Conservation (phyloP, 169 alveolate species). For the Pseudocohnilembus persalinus region DNA sequence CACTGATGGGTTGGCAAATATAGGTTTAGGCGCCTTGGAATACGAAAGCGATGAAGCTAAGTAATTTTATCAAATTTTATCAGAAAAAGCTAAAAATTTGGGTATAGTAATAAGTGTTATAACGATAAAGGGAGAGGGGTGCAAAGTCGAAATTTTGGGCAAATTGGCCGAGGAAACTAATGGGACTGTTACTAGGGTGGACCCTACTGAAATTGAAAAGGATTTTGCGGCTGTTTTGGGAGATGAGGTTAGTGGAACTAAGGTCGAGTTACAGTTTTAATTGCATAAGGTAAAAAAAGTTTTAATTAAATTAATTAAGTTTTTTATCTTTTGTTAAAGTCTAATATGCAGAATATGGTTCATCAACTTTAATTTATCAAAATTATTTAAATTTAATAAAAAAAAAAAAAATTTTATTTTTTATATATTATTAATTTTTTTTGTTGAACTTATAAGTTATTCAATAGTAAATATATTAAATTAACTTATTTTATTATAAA, state of each 20-base stretch:
- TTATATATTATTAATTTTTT: too few relatives aligned
- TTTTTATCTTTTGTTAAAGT: too few relatives aligned
- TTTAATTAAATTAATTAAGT: too few relatives aligned
- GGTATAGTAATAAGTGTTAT: conserved; percentile 68
- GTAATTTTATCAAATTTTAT: conserved; percentile 66
- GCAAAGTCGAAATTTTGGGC: conserved; percentile 64
- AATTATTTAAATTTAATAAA: too few relatives aligned
- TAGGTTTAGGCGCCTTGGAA: conserved; percentile 78
- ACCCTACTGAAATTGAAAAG: conserved; percentile 65
- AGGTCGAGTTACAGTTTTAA: conserved; percentile 55
- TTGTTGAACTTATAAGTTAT: too few relatives aligned
- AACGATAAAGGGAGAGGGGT: conserved; percentile 79
- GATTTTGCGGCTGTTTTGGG: conserved; percentile 70
- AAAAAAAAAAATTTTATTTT: too few relatives aligned
- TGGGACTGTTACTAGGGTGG: conserved; percentile 78
- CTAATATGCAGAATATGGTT: too few relatives aligned
- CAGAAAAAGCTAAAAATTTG: conserved; percentile 55
- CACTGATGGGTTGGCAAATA: conserved; percentile 85
- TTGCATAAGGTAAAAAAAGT: conserved; percentile 66
- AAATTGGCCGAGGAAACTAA: conserved; percentile 68
- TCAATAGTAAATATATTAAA: too few relatives aligned
- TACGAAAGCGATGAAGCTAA: conserved; percentile 10
- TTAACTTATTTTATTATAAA: too few relatives aligned
- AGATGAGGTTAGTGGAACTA: conserved; percentile 68
- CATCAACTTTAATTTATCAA: too few relatives aligned